Conservation (phyloP, 345 rosid genomes). For the Salix udensis region DNA sequence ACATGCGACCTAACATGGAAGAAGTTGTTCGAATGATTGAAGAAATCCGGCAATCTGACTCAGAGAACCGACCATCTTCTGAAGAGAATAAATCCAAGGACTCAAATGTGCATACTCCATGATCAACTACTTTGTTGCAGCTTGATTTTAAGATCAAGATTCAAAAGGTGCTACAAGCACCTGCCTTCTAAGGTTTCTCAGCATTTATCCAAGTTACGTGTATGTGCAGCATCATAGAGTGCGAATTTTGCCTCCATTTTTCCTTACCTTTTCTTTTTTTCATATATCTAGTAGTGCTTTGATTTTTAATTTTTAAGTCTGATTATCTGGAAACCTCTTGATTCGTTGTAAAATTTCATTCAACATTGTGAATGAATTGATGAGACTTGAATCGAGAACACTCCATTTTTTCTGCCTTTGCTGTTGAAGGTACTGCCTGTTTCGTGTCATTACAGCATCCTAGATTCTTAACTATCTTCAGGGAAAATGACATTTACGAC, state of each 20-base stretch:
- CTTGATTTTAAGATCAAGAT: constrained; percentile 1
- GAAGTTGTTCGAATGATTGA: constrained; percentile 84
- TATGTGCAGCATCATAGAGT: constrained; percentile 9
- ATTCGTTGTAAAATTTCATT: constrained; percentile 26
- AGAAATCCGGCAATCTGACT: constrained; percentile 69
- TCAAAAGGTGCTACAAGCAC: neutral
- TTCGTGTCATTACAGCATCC: neutral
- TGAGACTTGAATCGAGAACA: constrained; percentile 12
- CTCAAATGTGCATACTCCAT: constrained; percentile 70
- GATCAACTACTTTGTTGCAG: constrained; percentile 17
- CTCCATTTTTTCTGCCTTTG: neutral
- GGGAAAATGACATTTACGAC: neutral
- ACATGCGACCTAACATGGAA: constrained; percentile 66
- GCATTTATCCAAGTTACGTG: neutral
- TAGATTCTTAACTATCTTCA: neutral
- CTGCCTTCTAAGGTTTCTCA: neutral
- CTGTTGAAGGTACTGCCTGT: neutral
- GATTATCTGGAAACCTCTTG: constrained; percentile 4
- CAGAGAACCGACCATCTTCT: constrained; percentile 72
- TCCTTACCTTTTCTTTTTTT: neutral
- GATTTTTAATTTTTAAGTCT: neutral
- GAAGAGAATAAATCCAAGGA: constrained; percentile 76
- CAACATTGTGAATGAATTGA: constrained; percentile 23
- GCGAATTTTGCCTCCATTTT: constrained; percentile 15
- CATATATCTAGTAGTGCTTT: neutral